Conservation (phyloP, 2,329 filamentous ascomycete species). For the Cryoendolithus antarcticus region DNA sequence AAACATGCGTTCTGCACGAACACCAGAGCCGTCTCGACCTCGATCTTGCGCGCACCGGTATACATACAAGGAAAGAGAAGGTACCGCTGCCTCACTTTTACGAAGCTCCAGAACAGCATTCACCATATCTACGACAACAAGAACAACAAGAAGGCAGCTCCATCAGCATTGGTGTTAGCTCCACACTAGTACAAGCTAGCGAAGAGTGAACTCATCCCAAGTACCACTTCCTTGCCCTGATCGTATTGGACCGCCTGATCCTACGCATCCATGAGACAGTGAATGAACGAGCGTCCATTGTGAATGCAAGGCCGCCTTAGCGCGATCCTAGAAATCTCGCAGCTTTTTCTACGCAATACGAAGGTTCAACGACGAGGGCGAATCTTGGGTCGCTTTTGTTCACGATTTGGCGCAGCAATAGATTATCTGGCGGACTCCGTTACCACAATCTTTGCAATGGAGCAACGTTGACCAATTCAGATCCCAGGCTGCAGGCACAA, state of each 20-base stretch:
- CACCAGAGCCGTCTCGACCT: constrained; percentile 46
- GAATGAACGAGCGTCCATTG: neutral
- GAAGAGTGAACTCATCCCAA: neutral
- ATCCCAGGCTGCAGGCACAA: constrained; percentile 24
- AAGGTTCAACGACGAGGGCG: neutral
- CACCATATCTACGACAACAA: too few relatives aligned
- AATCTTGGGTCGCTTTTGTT: constrained; percentile 24
- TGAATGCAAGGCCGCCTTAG: neutral
- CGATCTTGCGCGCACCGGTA: constrained; percentile 42
- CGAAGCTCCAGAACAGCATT: neutral
- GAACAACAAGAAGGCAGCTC: too few relatives aligned
- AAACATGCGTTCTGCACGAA: constrained; percentile 40
- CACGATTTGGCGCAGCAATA: constrained; percentile 42
- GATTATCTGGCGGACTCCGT: constrained; percentile 44
- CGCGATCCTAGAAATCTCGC: neutral
- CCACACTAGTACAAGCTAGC: neutral
- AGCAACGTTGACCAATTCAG: constrained; percentile 38
- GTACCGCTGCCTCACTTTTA: constrained; percentile 36
- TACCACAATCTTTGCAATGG: constrained; percentile 46
- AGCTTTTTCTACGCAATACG: neutral
- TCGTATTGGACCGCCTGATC: neutral
- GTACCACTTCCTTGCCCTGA: neutral
- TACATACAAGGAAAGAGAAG: constrained; percentile 39
- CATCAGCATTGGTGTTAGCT: too few relatives aligned
- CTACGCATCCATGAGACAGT: neutral